Evolutionary conservation across 306 rosid species (phyloP).

Genomic region (Parietaria judaica): DNA sequence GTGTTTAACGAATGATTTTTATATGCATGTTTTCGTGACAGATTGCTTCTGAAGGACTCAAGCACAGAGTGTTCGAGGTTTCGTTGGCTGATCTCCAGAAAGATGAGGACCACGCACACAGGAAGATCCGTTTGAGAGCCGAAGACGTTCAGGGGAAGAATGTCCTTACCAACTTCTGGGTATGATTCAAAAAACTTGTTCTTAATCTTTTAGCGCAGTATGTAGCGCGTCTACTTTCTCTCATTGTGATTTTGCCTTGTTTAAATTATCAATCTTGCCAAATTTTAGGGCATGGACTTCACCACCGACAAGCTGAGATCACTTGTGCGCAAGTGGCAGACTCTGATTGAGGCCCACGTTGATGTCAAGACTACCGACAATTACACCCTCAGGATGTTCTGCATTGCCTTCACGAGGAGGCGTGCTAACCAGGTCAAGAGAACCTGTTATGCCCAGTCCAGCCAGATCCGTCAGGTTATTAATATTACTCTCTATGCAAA

Average conservation of each 20-base stretch:
- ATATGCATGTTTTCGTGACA: conserved; percentile 3
- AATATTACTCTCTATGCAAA: too few relatives aligned
- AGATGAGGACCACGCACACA: conserved; percentile 35
- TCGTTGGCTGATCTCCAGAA: conserved; percentile 38
- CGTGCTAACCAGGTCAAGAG: conserved; percentile 70
- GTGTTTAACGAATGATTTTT: not conserved
- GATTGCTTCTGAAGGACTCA: conserved; percentile 44
- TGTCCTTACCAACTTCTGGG: conserved; percentile 39
- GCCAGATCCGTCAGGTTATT: conserved; percentile 65
- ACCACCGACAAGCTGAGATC: conserved; percentile 82
- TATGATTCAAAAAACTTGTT: conserved; percentile 4
- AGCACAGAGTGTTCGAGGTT: conserved; percentile 35
- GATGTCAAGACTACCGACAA: conserved; percentile 84
- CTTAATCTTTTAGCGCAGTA: not conserved
- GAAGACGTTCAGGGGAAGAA: conserved; percentile 39
- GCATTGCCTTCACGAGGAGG: conserved; percentile 72
- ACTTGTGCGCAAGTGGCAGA: conserved; percentile 73
- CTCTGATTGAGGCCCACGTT: conserved; percentile 68
- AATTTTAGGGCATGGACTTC: conserved; percentile 58
- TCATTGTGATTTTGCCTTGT: not conserved
- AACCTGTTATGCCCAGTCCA: conserved; percentile 76
- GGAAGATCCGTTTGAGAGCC: conserved; percentile 35
- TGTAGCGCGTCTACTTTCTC: not conserved
- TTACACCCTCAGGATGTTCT: conserved; percentile 70
- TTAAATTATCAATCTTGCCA: not conserved